Evolutionary conservation across 192 early-diverging fungal species (phyloP).

Genomic region (Paraglomus brasilianum): DNA sequence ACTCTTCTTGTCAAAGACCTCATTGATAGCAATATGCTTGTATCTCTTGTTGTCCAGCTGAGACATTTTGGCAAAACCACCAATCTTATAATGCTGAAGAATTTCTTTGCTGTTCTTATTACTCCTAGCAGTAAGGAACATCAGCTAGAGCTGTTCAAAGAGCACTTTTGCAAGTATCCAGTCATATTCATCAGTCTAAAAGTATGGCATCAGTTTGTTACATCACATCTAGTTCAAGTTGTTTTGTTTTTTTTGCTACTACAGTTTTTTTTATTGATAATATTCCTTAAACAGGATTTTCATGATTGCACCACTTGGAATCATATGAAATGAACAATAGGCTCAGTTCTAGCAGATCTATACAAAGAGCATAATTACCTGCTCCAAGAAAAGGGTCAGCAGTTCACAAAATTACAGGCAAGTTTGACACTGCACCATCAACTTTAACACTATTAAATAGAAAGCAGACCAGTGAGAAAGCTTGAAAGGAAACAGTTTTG

Average conservation of each 20-base stretch:
- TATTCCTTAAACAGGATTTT: background rate
- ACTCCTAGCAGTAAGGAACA: slow-evolving; percentile 9
- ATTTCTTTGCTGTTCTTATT: slow-evolving; percentile 23
- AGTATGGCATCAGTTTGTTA: slow-evolving; percentile 16
- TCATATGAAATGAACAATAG: too few species aligned
- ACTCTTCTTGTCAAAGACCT: slow-evolving; percentile 19
- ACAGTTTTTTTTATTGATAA: too few species aligned
- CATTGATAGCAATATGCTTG: slow-evolving; percentile 1
- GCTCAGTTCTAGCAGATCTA: too few species aligned
- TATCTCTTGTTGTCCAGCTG: slow-evolving; percentile 15
- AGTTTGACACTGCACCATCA: too few species aligned
- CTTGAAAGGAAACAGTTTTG: too few species aligned
- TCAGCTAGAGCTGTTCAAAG: slow-evolving; percentile 15
- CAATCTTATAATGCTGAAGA: slow-evolving; percentile 25
- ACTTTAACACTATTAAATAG: too few species aligned
- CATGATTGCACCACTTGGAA: slow-evolving; percentile 7
- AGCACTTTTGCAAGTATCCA: slow-evolving; percentile 31
- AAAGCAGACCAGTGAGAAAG: too few species aligned
- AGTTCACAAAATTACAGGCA: too few species aligned
- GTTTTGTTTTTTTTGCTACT: background rate
- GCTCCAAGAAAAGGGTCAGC: too few species aligned
- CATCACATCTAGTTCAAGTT: slow-evolving; percentile 16
- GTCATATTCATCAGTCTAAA: slow-evolving; percentile 21
- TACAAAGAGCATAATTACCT: too few species aligned
- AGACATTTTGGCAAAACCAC: slow-evolving; percentile 22